A percentile compares a stretch with the other conserved stretches of the same genome.
These are phyloP conservation scores for Acanthamoeba sp. DNA, from an alignment of 208 protist genomes.

Conservation along the genomic window DNA sequence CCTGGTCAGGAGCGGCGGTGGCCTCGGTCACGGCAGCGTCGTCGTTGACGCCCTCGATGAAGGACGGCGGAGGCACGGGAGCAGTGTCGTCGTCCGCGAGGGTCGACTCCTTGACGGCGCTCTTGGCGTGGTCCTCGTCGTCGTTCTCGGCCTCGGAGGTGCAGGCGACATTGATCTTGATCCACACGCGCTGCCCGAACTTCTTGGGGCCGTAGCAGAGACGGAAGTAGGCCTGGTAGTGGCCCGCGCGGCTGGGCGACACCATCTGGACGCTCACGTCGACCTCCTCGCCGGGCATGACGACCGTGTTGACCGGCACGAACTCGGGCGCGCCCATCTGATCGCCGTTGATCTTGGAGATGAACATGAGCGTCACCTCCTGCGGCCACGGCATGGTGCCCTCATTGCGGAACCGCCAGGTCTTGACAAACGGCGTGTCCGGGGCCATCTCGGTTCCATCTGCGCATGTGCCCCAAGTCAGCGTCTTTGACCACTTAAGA, in stretches of 20 bases:
- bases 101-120: not conserved
- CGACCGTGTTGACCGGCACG: slow-evolving; percentile 13
- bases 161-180: slow-evolving; percentile 29
- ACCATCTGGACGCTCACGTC: slow-evolving; percentile 52
- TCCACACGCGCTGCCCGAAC: slow-evolving; percentile 49
- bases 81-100: not conserved
- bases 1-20: not conserved
- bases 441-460: slow-evolving; percentile 24
- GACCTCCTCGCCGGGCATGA: slow-evolving; percentile 17
- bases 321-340: slow-evolving; percentile 50
- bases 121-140: not conserved
- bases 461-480: too few relatives aligned
- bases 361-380: slow-evolving; percentile 21
- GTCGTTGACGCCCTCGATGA: slow-evolving; percentile 11
- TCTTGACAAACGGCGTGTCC: slow-evolving; percentile 24
- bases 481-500: too few relatives aligned
- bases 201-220: slow-evolving; percentile 30
- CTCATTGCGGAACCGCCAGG: slow-evolving; percentile 43
- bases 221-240: slow-evolving; percentile 10
- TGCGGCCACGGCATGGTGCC: slow-evolving; percentile 48
- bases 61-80: not conserved
- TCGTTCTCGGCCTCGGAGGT: not conserved
- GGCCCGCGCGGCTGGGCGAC: slow-evolving; percentile 2
- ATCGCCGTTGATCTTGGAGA: slow-evolving; percentile 32
- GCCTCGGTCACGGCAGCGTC: not conserved